These are phyloP conservation scores for Penicillium cinerascens DNA, from an alignment of 495 filamentous ascomycete species.

Conservation along the genomic window DNA sequence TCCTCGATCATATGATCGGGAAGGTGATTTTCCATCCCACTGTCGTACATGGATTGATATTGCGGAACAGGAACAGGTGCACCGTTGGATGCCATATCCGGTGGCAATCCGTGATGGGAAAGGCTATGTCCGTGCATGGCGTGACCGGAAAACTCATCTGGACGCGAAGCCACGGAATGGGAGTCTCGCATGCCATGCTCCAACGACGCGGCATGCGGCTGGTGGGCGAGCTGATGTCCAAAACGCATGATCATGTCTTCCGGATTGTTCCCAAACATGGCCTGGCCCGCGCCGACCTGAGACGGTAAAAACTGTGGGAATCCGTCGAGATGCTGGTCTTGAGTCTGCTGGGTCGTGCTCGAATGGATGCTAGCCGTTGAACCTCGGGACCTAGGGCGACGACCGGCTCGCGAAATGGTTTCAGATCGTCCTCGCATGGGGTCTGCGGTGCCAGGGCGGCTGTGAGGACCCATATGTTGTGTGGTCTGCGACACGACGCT, in stretches of 20 bases:
- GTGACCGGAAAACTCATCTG: slow-evolving; percentile 47
- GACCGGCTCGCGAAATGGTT: slow-evolving; percentile 58
- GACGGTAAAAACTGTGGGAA: slow-evolving; percentile 50
- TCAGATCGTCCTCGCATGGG: slow-evolving; percentile 55
- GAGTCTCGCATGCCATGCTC: slow-evolving; percentile 50
- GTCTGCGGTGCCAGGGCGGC: slow-evolving; percentile 46
- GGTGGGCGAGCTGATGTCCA: slow-evolving; percentile 55
- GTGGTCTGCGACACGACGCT: slow-evolving; percentile 38
- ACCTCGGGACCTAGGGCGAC: slow-evolving; percentile 70
- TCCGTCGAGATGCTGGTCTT: slow-evolving; percentile 56
- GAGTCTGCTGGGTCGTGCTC: slow-evolving; percentile 60
- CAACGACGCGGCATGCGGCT: slow-evolving; percentile 46
- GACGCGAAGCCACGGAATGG: slow-evolving; percentile 43
- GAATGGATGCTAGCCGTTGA: slow-evolving; percentile 83
- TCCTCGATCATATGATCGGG: slow-evolving; percentile 60
- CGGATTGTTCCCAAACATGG: slow-evolving; percentile 48
- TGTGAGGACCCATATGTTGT: slow-evolving; percentile 34
- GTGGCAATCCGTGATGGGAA: slow-evolving; percentile 37
- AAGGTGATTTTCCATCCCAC: slow-evolving; percentile 64
- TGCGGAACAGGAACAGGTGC: slow-evolving; percentile 46
- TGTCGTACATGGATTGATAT: slow-evolving; percentile 57
- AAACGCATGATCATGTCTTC: slow-evolving; percentile 64
- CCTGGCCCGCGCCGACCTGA: slow-evolving; percentile 50
- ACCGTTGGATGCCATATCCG: slow-evolving; percentile 28
- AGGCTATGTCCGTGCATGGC: slow-evolving; percentile 45